Percentiles rank a stretch among this genome's conserved stretches.
Evolutionary conservation across 2,329 filamentous ascomycete genomes (phyloP).

Genomic region (Furcasterigmium sp.): DNA sequence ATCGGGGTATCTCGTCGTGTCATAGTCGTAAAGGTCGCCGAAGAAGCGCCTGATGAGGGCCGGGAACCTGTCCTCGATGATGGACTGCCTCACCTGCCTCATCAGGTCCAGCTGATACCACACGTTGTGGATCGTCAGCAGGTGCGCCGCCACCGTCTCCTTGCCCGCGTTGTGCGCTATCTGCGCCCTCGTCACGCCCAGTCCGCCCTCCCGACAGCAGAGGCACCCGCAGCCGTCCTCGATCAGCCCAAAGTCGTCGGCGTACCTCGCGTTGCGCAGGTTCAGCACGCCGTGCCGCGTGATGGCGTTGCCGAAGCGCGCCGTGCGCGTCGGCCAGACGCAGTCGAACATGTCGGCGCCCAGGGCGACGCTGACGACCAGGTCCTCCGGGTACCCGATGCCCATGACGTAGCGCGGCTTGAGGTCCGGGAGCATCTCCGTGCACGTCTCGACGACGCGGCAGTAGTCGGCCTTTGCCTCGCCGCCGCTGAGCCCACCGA

Average conservation of each 20-base stretch:
- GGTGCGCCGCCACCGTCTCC: slow-evolving; percentile 83
- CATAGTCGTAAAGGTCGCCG: slow-evolving; percentile 53
- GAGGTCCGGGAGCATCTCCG: slow-evolving; percentile 72
- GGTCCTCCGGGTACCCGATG: slow-evolving; percentile 93
- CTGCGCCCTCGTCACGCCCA: slow-evolving; percentile 83
- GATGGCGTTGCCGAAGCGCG: slow-evolving; percentile 91
- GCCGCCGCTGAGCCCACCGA: slow-evolving; percentile 89
- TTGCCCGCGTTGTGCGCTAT: slow-evolving; percentile 89
- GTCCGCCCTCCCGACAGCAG: slow-evolving; percentile 70
- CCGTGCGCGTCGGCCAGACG: slow-evolving; percentile 95
- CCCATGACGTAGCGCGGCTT: slow-evolving; percentile 99
- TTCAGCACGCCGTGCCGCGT: slow-evolving; percentile 80
- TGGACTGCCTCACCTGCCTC: slow-evolving; percentile 66
- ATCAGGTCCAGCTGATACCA: slow-evolving; percentile 87
- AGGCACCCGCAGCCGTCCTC: slow-evolving; percentile 78
- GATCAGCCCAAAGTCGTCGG: slow-evolving; percentile 76
- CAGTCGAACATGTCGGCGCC: slow-evolving; percentile 99
- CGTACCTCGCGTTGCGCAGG: slow-evolving; percentile 69
- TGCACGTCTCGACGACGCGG: slow-evolving; percentile 82
- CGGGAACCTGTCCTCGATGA: slow-evolving; percentile 77
- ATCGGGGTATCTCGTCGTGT: slow-evolving; percentile 62
- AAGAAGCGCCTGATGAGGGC: slow-evolving; percentile 78
- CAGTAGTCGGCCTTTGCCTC: slow-evolving; percentile 94
- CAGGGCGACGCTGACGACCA: slow-evolving; percentile 87
- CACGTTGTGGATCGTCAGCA: slow-evolving; percentile 92